phyloP scores from a whole-genome alignment of 23 red algal genomes.

The Chondrus crispus region DNA sequence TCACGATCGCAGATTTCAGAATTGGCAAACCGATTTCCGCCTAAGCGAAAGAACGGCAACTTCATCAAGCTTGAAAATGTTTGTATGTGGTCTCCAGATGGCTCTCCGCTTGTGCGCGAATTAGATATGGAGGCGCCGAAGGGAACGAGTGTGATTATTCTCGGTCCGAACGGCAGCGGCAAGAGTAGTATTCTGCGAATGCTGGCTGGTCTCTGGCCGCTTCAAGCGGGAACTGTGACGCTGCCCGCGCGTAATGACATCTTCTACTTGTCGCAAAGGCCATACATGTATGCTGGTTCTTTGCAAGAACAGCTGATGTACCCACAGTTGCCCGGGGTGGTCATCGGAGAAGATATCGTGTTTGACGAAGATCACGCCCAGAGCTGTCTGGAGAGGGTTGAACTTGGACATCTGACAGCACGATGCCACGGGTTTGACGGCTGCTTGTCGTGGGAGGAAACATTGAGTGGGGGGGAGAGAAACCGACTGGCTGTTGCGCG shows the following conservation, averaged over 20 bases:
- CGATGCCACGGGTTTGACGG: conserved; percentile 68
- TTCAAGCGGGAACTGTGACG: conserved; percentile 62
- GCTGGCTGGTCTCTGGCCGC: conserved; percentile 88
- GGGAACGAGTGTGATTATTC: conserved; percentile 50
- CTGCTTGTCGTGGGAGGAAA: conserved; percentile 74
- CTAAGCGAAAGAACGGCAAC: conserved; percentile 34
- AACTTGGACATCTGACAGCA: conserved; percentile 59
- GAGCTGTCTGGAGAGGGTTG: conserved; percentile 64
- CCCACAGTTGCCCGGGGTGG: conserved; percentile 57
- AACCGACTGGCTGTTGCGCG: conserved; percentile 90
- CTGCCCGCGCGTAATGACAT: conserved; percentile 66
- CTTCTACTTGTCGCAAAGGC: conserved; percentile 88
- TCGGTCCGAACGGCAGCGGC: conserved; percentile 65
- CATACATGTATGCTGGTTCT: conserved; percentile 82
- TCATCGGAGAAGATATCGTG: conserved; percentile 26
- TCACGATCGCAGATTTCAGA: neutral
- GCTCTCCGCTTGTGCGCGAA: conserved; percentile 50
- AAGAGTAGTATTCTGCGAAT: conserved; percentile 91
- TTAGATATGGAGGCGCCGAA: conserved; percentile 44
- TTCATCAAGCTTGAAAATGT: conserved; percentile 58
- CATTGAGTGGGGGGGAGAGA: conserved; percentile 83
- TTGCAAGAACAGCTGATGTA: conserved; percentile 87
- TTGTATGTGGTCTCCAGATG: conserved; percentile 69
- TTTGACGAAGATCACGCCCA: conserved; percentile 52
- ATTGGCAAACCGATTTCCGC: neutral